phyloP scores from a whole-genome alignment of 2,329 filamentous ascomycete species.

The Verticillium dahliae region DNA sequence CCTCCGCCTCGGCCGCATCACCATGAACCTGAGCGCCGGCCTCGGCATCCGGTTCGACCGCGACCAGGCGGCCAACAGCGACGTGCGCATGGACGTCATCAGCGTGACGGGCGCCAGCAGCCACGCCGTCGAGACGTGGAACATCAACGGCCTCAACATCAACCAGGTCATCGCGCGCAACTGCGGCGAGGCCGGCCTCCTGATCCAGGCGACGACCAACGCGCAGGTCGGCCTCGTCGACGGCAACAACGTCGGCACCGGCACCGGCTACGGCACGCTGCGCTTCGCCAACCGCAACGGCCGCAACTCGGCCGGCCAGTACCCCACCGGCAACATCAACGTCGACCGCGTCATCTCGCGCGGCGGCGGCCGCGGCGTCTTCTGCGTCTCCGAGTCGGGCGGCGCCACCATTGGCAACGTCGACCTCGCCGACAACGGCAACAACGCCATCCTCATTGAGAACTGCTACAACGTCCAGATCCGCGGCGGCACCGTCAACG shows the following conservation, averaged over 20 bases:
- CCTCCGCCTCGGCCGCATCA: conserved; percentile 43
- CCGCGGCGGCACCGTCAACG: conserved; percentile 40
- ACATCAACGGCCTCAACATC: conserved; percentile 48
- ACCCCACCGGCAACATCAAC: conserved; percentile 41
- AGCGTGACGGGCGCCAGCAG: conserved; percentile 44
- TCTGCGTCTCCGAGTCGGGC: conserved; percentile 51
- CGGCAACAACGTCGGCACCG: conserved; percentile 44
- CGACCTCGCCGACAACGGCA: conserved; percentile 45
- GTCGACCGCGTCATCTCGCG: conserved; percentile 47
- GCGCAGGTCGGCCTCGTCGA: conserved; percentile 47
- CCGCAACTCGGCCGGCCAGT: conserved; percentile 36
- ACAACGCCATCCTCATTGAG: conserved; percentile 51
- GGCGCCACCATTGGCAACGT: conserved; percentile 41
- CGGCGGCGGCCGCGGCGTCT: conserved; percentile 49
- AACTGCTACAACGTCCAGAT: conserved; percentile 53
- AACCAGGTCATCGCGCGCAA: conserved; percentile 44
- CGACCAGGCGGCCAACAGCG: conserved; percentile 42
- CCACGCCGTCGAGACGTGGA: conserved; percentile 54
- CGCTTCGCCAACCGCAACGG: conserved; percentile 53
- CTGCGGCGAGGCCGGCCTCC: conserved; percentile 49
- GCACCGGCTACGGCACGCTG: conserved; percentile 49
- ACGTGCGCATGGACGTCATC: conserved; percentile 47
- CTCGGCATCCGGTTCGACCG: conserved; percentile 53
- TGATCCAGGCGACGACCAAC: conserved; percentile 47
- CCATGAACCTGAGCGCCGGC: conserved; percentile 46